These are phyloP conservation scores for Colletotrichum sp. DNA, from an alignment of 2,329 filamentous ascomycete species.

Conservation along the genomic window DNA sequence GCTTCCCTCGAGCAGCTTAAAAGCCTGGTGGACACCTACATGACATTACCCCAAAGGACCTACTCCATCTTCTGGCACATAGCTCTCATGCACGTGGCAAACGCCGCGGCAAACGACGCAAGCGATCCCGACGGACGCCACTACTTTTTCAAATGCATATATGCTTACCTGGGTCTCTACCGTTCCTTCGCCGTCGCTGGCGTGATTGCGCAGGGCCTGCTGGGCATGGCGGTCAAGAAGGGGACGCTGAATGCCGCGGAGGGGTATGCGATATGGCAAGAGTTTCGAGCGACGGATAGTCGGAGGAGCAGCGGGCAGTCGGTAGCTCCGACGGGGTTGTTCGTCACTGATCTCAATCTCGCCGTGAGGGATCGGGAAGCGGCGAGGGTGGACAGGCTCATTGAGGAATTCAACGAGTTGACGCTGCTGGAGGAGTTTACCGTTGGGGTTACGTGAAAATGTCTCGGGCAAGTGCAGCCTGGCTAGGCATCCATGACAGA, in stretches of 20 bases:
- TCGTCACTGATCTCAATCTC: slow-evolving; percentile 40
- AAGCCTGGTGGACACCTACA: slow-evolving; percentile 41
- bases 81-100: slow-evolving; percentile 41
- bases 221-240: slow-evolving; percentile 39
- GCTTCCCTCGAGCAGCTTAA: slow-evolving; percentile 44
- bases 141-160: slow-evolving; percentile 42
- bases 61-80: slow-evolving; percentile 45
- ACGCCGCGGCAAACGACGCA: slow-evolving; percentile 35
- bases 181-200: slow-evolving; percentile 39
- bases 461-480: not conserved
- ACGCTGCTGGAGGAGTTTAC: slow-evolving; percentile 14
- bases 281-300: slow-evolving; percentile 29
- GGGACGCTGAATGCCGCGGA: slow-evolving; percentile 32
- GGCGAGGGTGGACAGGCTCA: slow-evolving; percentile 37
- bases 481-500: not conserved
- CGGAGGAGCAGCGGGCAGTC: slow-evolving; percentile 13
- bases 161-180: slow-evolving; percentile 39
- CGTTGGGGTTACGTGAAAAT: not conserved
- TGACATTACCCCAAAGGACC: slow-evolving; percentile 32
- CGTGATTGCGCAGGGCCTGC: slow-evolving; percentile 35
- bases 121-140: slow-evolving; percentile 33
- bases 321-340: slow-evolving; percentile 33
- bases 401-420: slow-evolving; percentile 33
- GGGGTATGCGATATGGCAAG: slow-evolving; percentile 32
- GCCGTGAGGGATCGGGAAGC: slow-evolving; percentile 36